Conservation (phyloP, 306 rosid species). For the Pterocarpus santalinus region DNA sequence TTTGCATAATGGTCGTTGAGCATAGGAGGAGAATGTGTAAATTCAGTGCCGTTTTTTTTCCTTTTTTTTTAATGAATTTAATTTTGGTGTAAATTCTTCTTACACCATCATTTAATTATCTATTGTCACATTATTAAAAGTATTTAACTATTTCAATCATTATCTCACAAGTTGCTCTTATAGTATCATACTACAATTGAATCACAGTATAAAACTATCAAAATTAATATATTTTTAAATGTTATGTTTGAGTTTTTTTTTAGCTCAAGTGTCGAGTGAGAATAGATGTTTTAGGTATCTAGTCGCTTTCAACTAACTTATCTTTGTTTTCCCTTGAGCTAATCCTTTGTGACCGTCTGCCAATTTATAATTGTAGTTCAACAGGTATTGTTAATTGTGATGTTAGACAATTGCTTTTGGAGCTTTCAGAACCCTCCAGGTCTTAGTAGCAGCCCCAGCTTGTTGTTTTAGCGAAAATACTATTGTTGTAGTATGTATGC, state of each 20-base stretch:
- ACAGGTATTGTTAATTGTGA: not conserved
- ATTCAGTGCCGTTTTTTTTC: not conserved
- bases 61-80: not conserved
- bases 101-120: no score
- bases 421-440: not conserved
- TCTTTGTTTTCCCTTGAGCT: not conserved
- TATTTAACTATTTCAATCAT: no score
- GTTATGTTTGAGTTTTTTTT: not conserved
- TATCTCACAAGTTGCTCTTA: no score
- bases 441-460: conserved; percentile 3
- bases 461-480: not conserved
- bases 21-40: conserved; percentile 2
- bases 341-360: not conserved
- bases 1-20: conserved; percentile 8
- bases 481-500: not conserved
- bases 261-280: not conserved
- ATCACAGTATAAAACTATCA: no score
- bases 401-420: not conserved
- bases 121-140: no score
- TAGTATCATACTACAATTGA: no score
- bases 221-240: not conserved
- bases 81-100: not conserved
- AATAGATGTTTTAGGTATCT: not conserved
- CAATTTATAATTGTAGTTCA: not conserved
- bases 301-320: not conserved